phyloP scores from a whole-genome alignment of 306 rosid species.

The Pueraria montana region DNA sequence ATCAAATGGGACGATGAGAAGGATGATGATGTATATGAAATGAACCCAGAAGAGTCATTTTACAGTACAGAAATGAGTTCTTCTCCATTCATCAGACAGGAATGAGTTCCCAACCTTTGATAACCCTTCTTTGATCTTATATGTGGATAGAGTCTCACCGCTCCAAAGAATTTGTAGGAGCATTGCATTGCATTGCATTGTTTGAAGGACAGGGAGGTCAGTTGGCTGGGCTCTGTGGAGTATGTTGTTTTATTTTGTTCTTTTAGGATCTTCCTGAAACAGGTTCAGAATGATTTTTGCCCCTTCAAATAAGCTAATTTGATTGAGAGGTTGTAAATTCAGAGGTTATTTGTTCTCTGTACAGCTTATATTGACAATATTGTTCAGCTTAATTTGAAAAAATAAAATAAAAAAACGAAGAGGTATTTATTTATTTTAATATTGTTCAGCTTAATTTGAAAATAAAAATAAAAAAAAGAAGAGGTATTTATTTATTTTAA shows the following conservation, averaged over 20 bases:
- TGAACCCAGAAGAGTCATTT: constrained; percentile 72
- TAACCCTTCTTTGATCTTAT: constrained; percentile 25
- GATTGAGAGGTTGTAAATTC: constrained; percentile 58
- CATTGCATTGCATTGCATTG: constrained; percentile 50
- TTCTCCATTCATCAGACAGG: constrained; percentile 68
- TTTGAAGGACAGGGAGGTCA: constrained; percentile 34
- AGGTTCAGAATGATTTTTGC: constrained; percentile 53
- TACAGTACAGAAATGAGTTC: constrained; percentile 81
- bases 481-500: background rate
- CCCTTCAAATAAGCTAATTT: constrained; percentile 57
- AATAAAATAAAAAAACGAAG: background rate
- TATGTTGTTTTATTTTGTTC: constrained; percentile 45
- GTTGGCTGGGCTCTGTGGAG: constrained; percentile 32
- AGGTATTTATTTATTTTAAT: background rate
- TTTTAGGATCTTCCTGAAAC: constrained; percentile 48
- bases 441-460: constrained; percentile 48
- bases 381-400: constrained; percentile 47
- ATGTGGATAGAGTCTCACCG: constrained; percentile 5
- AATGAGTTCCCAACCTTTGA: constrained; percentile 51
- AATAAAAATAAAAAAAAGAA: background rate
- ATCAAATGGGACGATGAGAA: constrained; percentile 90
- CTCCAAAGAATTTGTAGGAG: constrained; percentile 45
- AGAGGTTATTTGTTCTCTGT: constrained; percentile 63
- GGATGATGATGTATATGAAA: constrained; percentile 66
- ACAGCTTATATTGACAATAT: constrained; percentile 57